phyloP scores from a whole-genome alignment of 306 rosid species.

The Inga oerstediana region DNA sequence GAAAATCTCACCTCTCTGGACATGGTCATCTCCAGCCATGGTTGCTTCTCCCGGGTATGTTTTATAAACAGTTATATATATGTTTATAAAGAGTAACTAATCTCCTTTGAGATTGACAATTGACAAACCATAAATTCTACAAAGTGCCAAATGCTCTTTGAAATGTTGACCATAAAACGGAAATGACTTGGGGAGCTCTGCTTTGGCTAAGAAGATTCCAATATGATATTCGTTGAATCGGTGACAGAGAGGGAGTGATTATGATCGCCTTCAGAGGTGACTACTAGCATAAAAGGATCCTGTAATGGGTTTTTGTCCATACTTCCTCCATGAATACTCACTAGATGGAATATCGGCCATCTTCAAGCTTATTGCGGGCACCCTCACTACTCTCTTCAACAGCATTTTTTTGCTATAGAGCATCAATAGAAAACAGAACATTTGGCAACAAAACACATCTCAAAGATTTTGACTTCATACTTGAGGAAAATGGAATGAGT shows the following conservation, averaged over 20 bases:
- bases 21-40: too few species aligned
- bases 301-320: slow-evolving; percentile 88
- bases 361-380: slow-evolving; percentile 83
- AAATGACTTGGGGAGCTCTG: neutral
- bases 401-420: slow-evolving; percentile 55
- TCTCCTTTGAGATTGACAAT: slow-evolving; percentile 47
- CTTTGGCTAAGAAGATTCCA: slow-evolving; percentile 68
- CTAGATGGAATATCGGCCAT: slow-evolving; percentile 93
- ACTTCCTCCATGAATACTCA: slow-evolving; percentile 91
- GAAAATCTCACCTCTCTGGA: too few species aligned
- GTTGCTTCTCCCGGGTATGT: too few species aligned
- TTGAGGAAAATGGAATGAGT: neutral
- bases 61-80: too few species aligned
- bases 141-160: slow-evolving; percentile 30
- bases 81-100: slow-evolving; percentile 22
- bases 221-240: slow-evolving; percentile 72
- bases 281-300: slow-evolving; percentile 91
- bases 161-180: neutral
- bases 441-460: neutral
- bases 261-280: slow-evolving; percentile 93
- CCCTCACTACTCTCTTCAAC: slow-evolving; percentile 74
- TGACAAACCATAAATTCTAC: slow-evolving; percentile 27
- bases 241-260: slow-evolving; percentile 73
- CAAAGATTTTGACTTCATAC: neutral
- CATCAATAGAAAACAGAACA: neutral